Percentiles rank a stretch among this genome's conserved stretches.
Conservation (phyloP, 1,139 yeast species). For the Candida anutae region DNA sequence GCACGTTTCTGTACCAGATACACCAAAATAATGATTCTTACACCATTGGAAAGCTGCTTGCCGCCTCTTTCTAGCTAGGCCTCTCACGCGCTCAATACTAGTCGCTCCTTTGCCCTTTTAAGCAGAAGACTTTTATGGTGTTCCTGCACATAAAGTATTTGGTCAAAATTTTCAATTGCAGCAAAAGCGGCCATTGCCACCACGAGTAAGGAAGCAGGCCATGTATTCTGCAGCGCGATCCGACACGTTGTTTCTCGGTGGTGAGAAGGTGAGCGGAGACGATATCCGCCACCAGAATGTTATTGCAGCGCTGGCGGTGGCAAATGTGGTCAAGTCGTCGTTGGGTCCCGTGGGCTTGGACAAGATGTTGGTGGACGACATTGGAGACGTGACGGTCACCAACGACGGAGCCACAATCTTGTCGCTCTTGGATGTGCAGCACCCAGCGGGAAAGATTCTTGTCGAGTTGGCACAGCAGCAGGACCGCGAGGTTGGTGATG, state of each 20-base stretch:
- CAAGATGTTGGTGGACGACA: constrained; percentile 97
- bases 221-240: constrained; percentile 67
- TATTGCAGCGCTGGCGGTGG: constrained; percentile 91
- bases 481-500: constrained; percentile 98
- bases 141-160: constrained; percentile 1
- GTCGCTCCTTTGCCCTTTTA: no score
- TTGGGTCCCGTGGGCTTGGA: constrained; percentile 98
- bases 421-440: constrained; percentile 88
- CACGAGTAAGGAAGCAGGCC: no score
- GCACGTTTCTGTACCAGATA: no score
- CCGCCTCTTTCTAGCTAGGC: no score
- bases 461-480: constrained; percentile 98
- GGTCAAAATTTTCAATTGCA: no score
- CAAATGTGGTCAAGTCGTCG: constrained; percentile 94
- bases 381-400: constrained; percentile 98
- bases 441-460: constrained; percentile 95
- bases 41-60: no score
- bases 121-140: no score
- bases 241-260: constrained; percentile 88
- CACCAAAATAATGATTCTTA: no score
- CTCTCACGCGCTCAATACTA: no score
- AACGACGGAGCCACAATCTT: constrained; percentile 98
- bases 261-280: constrained; percentile 92
- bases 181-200: not conserved
- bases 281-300: constrained; percentile 96